Percentiles rank a stretch among this genome's conserved stretches.
phyloP scores from a whole-genome alignment of 2,329 filamentous ascomycete species.

The Fusarium succisae region DNA sequence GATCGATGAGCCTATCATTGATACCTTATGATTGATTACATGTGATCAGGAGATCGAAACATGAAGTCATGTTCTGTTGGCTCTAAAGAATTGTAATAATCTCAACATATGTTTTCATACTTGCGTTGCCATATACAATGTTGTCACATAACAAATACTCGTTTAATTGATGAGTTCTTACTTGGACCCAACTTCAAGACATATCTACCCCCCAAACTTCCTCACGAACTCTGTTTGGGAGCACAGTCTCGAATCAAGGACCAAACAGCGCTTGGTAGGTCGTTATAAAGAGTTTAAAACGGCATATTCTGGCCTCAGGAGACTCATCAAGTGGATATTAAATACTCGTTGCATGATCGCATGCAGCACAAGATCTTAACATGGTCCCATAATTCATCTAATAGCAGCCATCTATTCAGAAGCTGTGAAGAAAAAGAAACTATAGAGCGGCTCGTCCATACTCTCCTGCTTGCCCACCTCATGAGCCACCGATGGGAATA shows the following conservation, averaged over 20 bases:
- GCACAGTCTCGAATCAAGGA: not conserved
- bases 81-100: not conserved
- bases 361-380: not conserved
- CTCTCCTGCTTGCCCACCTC: constrained; percentile 30
- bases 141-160: not conserved
- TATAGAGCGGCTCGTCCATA: constrained; percentile 43
- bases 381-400: constrained; percentile 21
- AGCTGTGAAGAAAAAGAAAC: constrained; percentile 38
- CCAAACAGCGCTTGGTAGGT: not conserved
- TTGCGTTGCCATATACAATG: not conserved
- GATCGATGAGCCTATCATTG: not conserved
- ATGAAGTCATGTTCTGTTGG: not conserved
- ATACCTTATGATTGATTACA: not conserved
- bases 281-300: not conserved
- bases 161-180: not conserved
- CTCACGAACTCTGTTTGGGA: not conserved
- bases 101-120: not conserved
- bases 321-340: not conserved
- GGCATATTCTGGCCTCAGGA: not conserved
- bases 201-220: not conserved
- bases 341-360: not conserved
- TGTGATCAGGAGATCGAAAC: not conserved
- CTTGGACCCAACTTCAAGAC: not conserved
- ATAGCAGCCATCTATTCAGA: constrained; percentile 44
- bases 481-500: constrained; percentile 6